Conservation (phyloP, 768 basidiomycete genomes). For the Saitozyma podzolica region DNA sequence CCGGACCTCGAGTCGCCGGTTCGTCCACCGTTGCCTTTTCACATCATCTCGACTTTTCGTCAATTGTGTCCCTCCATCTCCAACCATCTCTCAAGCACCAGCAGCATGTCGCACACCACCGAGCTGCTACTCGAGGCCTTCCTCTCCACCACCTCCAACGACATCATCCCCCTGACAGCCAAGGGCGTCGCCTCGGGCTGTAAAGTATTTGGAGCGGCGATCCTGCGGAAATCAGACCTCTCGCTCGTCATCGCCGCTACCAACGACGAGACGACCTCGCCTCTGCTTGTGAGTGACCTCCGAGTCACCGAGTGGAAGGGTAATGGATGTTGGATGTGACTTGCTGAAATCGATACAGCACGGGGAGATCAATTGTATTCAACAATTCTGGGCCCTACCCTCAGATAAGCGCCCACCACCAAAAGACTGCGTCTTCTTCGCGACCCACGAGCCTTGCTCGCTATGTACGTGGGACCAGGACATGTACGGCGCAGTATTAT, state of each 20-base stretch:
- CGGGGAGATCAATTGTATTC: constrained; percentile 40
- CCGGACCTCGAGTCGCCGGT: no score
- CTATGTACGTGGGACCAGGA: constrained; percentile 25
- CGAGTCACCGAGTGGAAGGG: no score
- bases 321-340: constrained; percentile 9
- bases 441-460: constrained; percentile 46
- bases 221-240: constrained; percentile 26
- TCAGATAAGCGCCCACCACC: constrained; percentile 18
- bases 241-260: constrained; percentile 31
- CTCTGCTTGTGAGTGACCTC: constrained; percentile 27
- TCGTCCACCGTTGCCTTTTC: no score
- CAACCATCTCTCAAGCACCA: not conserved
- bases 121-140: constrained; percentile 21
- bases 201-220: constrained; percentile 46
- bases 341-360: constrained; percentile 15
- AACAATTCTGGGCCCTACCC: constrained; percentile 32
- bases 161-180: constrained; percentile 36
- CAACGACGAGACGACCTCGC: constrained; percentile 30
- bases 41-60: not conserved
- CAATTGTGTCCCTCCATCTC: not conserved
- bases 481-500: not conserved
- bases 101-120: not conserved
- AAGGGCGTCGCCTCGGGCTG: constrained; percentile 22
- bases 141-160: constrained; percentile 18
- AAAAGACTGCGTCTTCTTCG: constrained; percentile 40